A percentile compares a stretch with the other conserved stretches of the same genome.
Conservation (phyloP, 441 rosid species). For the Eruca vesicaria region DNA sequence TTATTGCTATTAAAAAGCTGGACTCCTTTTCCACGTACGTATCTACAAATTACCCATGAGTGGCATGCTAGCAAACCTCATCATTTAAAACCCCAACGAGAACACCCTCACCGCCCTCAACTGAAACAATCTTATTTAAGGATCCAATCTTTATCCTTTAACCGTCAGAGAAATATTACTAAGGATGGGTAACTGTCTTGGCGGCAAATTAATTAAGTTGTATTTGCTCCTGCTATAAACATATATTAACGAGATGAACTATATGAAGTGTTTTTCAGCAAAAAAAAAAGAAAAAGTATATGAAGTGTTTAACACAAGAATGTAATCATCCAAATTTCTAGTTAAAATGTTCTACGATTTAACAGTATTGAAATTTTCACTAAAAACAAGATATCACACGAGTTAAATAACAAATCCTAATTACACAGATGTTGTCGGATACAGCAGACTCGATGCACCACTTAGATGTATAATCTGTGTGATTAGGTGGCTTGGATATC, state of each 20-base stretch:
- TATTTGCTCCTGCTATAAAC: not conserved
- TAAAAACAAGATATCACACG: not conserved
- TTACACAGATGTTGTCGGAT: too few species aligned
- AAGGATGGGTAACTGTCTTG: not conserved
- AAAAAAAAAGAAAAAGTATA: too few species aligned
- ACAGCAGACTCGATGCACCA: too few species aligned
- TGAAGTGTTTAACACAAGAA: not conserved
- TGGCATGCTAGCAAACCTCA: conserved; percentile 1
- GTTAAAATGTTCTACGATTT: not conserved
- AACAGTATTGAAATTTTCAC: not conserved
- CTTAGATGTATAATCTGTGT: too few species aligned
- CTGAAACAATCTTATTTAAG: not conserved
- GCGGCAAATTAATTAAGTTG: not conserved
- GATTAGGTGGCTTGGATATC: too few species aligned
- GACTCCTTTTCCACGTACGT: conserved; percentile 1
- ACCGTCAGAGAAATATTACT: not conserved
- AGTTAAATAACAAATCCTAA: not conserved
- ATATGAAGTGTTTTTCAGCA: not conserved
- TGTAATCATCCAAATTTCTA: not conserved
- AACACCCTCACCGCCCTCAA: conserved; percentile 13
- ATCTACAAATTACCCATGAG: not conserved
- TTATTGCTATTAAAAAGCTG: not conserved
- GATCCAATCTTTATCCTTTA: not conserved
- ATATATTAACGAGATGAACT: not conserved
- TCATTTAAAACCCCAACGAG: conserved; percentile 9